Base-by-base conservation (phyloP, 1,284 basidiomycete species). In the Trametes hirsuta region DNA sequence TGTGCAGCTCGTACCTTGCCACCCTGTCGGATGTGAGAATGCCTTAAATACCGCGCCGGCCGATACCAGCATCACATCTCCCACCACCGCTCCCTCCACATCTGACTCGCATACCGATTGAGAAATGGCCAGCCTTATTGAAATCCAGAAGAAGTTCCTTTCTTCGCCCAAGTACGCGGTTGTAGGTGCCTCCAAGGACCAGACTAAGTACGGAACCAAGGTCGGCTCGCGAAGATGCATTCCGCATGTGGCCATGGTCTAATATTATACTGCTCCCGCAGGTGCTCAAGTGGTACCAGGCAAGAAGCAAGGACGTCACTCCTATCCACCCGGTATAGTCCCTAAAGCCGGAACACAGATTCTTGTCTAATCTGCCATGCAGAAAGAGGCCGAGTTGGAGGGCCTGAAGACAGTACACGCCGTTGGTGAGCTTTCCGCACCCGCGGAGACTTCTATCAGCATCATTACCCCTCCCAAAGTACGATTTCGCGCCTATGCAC, bases 271-370 rank as follows among this genome's bases (percentile, higher is more conserved):
- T 14, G 24, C n/a, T 9, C 42, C 2, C 30, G 11, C 60, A 91
- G 89, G 83, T 92, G 49, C 73, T 91, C 55, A 84, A 85, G 61
- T 93, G 91, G 91, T 94, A 94, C 73, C 78, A 87, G 64, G 76
- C 72, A 6, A 84, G 87, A 58, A 73, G 79, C 50, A 81, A 84
- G 63, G 71, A 83, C 4, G 86, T 94, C 15, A 88, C 84, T 1
- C 92, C 90, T 3, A 79, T 91, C 6, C 90, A 92, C 70, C 88
- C 84, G 34, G 83, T 86, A 72, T 4, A 41, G 24, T n/a, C n/a
- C 2, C 25, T 35, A n/a, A 24, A 46, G 22, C 3, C 45, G 6
- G 30, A 25, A 21, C 34, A 60, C 56, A 30, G 57, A 35, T 59
- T 25, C 47, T 22, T 18, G 24, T 22, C 48, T 45, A 30, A 30